Conservation (phyloP, 1,284 basidiomycete genomes). For the Malassezia sympodialis region DNA sequence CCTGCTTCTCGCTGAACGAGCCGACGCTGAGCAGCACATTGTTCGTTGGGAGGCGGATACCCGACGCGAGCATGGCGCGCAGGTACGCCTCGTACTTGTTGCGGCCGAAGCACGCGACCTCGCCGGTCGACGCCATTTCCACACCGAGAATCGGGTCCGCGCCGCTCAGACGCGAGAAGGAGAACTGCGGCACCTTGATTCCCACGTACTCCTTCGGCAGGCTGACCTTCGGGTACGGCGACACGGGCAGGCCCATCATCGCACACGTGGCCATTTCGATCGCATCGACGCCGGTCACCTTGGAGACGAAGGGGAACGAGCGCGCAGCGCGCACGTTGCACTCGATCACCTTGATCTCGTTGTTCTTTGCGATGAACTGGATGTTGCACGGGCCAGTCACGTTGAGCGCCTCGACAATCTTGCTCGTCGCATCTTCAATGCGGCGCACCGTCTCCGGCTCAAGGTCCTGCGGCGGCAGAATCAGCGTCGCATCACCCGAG, state of each 20-base stretch:
- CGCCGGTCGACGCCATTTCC: slow-evolving; percentile 99
- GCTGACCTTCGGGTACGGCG: slow-evolving; percentile 76
- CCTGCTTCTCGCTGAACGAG: slow-evolving; percentile 93
- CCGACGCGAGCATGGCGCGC: slow-evolving; percentile 90
- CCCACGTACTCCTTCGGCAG: slow-evolving; percentile 88
- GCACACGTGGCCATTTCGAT: slow-evolving; percentile 98
- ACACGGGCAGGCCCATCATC: slow-evolving; percentile 82
- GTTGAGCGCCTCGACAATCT: slow-evolving; percentile 88
- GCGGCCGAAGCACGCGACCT: slow-evolving; percentile 93
- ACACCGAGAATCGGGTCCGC: slow-evolving; percentile 98
- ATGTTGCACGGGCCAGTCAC: slow-evolving; percentile 99
- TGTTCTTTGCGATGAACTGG: slow-evolving; percentile 99
- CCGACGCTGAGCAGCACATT: slow-evolving; percentile 90
- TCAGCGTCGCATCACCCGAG: slow-evolving; percentile 93
- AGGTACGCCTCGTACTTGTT: slow-evolving; percentile 98
- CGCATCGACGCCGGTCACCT: slow-evolving; percentile 91
- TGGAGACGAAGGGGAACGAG: slow-evolving; percentile 97
- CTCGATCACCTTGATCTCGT: slow-evolving; percentile 99
- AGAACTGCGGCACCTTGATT: slow-evolving; percentile 97
- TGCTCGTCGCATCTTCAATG: slow-evolving; percentile 90
- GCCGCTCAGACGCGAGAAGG: slow-evolving; percentile 85
- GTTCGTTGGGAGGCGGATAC: slow-evolving; percentile 86
- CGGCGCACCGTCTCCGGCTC: slow-evolving; percentile 90
- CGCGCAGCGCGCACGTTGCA: slow-evolving; percentile 95
- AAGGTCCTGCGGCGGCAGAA: slow-evolving; percentile 92